These are phyloP conservation scores for Niveomyces coronatus DNA, from an alignment of 2,329 filamentous ascomycete genomes.

Conservation along the genomic window DNA sequence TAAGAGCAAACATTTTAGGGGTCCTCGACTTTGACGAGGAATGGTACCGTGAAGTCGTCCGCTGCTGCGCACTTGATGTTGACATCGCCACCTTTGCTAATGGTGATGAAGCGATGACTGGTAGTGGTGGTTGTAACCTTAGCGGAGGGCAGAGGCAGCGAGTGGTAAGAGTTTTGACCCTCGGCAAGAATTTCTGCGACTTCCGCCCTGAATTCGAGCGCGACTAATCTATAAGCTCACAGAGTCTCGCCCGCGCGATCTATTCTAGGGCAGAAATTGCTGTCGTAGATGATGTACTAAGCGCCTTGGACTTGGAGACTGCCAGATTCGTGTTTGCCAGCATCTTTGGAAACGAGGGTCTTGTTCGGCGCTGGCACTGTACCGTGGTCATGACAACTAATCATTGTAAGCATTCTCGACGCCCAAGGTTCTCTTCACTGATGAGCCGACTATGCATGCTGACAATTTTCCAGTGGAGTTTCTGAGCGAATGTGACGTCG, in stretches of 20 bases:
- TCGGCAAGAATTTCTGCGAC: too few species aligned
- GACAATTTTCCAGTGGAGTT: background rate
- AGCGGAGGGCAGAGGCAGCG: conserved; percentile 8
- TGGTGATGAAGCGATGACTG: background rate
- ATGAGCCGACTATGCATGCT: background rate
- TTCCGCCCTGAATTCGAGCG: too few species aligned
- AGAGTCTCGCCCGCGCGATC: conserved; percentile 1
- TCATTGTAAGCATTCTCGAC: background rate
- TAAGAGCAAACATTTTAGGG: background rate
- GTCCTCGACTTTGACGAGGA: background rate
- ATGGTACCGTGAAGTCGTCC: background rate
- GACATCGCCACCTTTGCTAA: background rate
- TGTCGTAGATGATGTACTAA: conserved; percentile 1
- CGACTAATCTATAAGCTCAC: background rate
- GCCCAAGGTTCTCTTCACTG: background rate
- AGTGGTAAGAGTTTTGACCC: background rate
- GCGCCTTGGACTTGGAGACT: background rate
- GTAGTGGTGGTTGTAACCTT: conserved; percentile 4
- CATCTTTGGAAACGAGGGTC: background rate
- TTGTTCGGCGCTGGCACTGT: background rate
- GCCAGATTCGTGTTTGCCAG: background rate
- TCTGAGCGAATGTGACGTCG: background rate
- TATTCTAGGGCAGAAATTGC: background rate
- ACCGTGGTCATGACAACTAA: conserved; percentile 2
- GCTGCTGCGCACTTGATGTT: background rate